Base-by-base conservation (phyloP, 176 grass and related monocot species). In the Oryza longistaminata region DNA sequence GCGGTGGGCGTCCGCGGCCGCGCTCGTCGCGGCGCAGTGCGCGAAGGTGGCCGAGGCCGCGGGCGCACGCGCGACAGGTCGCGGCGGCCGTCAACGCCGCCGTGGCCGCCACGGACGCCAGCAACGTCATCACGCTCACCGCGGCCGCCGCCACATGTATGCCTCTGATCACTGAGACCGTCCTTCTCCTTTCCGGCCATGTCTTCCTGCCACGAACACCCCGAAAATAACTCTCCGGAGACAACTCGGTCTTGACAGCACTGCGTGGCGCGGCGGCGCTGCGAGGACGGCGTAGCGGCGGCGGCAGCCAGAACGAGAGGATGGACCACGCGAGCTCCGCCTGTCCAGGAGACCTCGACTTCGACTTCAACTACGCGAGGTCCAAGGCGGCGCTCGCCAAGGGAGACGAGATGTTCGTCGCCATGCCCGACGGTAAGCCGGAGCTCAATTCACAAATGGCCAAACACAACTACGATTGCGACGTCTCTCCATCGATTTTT, bases 131-230 rank as follows among this genome's bases (percentile, higher is more conserved):
- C 75, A 99, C 96, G 60, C 93, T 99, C 85, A 96, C 96, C 34
- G 96, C 96, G 15, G 96, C 91, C 49, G 93, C 96, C 55, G 93
- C 93, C 64, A 96, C 96, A 22, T 94, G 96, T 99, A 94, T 15
- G 88, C 3, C 35, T 21, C n/a, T 64, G 39, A 40, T 27, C 24
- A 12, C 55, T 6, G 81, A 8, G 81, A 8, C 34, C 4, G 27
- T 31, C 9, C 19, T n/a, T 9, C 53, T 21, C 8, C 6, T 58
- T 6, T 58, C 74, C 31, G 0, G 26, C 13, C 29, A 26, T 52
- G 8, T 69, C 26, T 7, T 3, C 0, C 9, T n/a, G 1, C 66
- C 10, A 21, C 3, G 26, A 29, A 34, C 29, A 43, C 25, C 53
- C 19, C 53, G 19, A 21, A 58, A 52, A 52, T 52, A 52, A 52